Conservation (phyloP, 106 monocot genomes). For the Phalaenopsis equestris region DNA sequence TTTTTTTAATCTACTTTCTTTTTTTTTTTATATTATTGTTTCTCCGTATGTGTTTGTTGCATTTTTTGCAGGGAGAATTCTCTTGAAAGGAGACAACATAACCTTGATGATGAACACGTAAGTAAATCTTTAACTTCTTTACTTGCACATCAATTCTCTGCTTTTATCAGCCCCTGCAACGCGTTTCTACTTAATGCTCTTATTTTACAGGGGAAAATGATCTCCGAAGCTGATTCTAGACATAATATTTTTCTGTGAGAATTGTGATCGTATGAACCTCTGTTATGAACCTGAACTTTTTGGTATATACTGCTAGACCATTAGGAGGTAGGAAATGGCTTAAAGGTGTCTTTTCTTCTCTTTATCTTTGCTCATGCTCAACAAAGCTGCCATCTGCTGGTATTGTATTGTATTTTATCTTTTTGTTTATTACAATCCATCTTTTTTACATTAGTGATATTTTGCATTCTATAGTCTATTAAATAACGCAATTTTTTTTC, state of each 20-base stretch:
- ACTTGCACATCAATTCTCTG: background rate
- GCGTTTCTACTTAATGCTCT: background rate
- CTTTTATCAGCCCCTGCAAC: background rate
- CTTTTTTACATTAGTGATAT: too few relatives aligned
- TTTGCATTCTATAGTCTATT: too few relatives aligned
- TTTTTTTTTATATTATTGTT: background rate
- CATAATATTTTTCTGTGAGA: background rate
- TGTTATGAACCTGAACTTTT: background rate
- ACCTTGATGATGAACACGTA: conserved; percentile 86
- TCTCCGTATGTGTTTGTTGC: background rate
- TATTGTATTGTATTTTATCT: background rate
- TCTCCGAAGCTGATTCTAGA: background rate
- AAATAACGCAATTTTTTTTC: too few relatives aligned
- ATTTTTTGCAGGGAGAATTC: conserved; percentile 50
- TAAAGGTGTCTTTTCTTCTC: background rate
- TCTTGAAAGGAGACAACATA: conserved; percentile 81
- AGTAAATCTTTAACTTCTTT: conserved; percentile 2
- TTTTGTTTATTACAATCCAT: background rate
- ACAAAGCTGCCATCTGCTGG: background rate
- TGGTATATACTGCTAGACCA: background rate
- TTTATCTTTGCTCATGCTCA: background rate
- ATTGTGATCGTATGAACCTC: background rate
- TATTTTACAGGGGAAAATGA: conserved; percentile 18
- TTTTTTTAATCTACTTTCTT: background rate
- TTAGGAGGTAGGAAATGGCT: background rate